Evolutionary conservation across 495 filamentous ascomycete genomes (phyloP).

Genomic region (Cladorrhinum samala): DNA sequence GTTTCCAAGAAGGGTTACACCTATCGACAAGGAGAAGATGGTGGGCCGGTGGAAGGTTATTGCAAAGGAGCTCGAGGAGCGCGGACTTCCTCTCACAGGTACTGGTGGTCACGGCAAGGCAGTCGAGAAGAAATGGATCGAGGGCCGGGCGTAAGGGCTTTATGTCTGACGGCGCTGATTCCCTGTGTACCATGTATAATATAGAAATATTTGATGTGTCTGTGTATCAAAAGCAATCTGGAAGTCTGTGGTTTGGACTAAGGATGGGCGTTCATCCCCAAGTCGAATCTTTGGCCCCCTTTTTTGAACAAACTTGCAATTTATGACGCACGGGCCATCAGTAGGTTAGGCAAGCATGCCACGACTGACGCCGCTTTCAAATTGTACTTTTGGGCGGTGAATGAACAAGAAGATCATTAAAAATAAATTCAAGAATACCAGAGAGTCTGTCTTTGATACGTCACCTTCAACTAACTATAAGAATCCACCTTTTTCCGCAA

Average conservation of each 20-base stretch:
- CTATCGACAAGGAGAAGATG: conserved; percentile 63
- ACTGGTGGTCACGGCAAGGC: conserved; percentile 21
- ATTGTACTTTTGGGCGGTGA: no score
- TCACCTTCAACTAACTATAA: no score
- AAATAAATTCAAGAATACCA: no score
- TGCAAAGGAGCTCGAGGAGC: conserved; percentile 59
- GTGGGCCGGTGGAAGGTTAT: conserved; percentile 84
- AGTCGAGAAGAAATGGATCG: conserved; percentile 27
- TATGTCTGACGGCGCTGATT: background rate
- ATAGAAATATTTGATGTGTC: conserved; percentile 15
- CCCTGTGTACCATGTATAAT: conserved; percentile 19
- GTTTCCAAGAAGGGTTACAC: conserved; percentile 51
- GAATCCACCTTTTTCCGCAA: no score
- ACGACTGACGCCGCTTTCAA: background rate
- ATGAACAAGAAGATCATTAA: no score
- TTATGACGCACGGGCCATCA: background rate
- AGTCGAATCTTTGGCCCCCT: background rate
- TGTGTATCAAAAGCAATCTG: conserved; percentile 20
- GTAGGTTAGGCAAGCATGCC: background rate
- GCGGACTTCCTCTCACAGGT: conserved; percentile 49
- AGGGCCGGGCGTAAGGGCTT: conserved; percentile 13
- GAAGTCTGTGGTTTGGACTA: background rate
- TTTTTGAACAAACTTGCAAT: background rate
- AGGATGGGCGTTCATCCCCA: background rate
- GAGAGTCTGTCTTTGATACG: no score